Conservation (phyloP, 805 yeast genomes). For the Tetrapisispora iriomotensis region DNA sequence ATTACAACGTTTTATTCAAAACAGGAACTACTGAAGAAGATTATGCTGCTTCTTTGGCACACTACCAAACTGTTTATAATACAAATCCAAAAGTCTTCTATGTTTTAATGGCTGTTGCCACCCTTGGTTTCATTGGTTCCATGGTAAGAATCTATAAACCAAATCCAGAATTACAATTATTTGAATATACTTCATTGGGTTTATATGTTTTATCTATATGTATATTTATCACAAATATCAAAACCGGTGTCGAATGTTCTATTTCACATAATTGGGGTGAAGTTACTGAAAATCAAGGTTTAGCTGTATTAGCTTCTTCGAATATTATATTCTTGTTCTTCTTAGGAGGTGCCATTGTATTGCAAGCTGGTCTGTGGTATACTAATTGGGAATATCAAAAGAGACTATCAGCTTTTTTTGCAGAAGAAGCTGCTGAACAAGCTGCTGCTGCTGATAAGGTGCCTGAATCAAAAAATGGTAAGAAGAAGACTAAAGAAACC, state of each 20-base stretch:
- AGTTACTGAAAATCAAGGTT: conserved; percentile 73
- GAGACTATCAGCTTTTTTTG: conserved; percentile 28
- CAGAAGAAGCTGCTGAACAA: conserved; percentile 21
- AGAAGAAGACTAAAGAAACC: conserved; percentile 1
- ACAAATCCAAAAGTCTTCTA: conserved; percentile 37
- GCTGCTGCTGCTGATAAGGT: neutral
- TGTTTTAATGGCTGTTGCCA: conserved; percentile 54
- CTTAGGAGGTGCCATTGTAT: conserved; percentile 65
- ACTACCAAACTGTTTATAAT: conserved; percentile 65
- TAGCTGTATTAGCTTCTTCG: conserved; percentile 87
- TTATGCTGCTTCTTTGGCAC: conserved; percentile 53
- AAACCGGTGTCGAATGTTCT: conserved; percentile 67
- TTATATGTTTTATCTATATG: conserved; percentile 62
- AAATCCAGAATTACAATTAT: conserved; percentile 69
- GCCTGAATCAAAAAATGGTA: neutral
- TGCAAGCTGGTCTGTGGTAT: conserved; percentile 85
- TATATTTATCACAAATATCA: conserved; percentile 76
- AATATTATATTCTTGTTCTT: conserved; percentile 64
- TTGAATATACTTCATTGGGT: conserved; percentile 83
- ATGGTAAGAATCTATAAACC: conserved; percentile 79
- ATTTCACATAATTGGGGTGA: conserved; percentile 84
- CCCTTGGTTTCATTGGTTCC: conserved; percentile 61
- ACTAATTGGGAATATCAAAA: conserved; percentile 53
- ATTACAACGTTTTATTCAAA: conserved; percentile 63
- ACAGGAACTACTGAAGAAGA: conserved; percentile 40